Conservation (phyloP, 768 basidiomycete genomes). For the Nevesoporus exiguus region DNA sequence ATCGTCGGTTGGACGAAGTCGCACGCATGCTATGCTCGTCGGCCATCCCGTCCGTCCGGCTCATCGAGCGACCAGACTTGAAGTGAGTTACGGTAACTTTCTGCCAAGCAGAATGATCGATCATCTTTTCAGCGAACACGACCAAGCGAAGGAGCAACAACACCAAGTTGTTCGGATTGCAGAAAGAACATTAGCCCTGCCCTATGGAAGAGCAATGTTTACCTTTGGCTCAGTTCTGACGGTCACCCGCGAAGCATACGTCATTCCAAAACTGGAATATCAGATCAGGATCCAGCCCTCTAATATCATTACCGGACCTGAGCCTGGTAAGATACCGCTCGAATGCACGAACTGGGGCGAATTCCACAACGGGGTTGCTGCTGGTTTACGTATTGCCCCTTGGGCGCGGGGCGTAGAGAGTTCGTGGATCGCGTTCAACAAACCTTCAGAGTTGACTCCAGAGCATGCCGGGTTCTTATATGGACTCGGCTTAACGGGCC, state of each 20-base stretch:
- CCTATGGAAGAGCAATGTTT: conserved; percentile 89
- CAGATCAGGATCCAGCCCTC: conserved; percentile 70
- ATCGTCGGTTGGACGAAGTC: conserved; percentile 88
- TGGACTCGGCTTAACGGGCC: conserved; percentile 89
- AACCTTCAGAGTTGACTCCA: conserved; percentile 83
- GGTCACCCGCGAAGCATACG: conserved; percentile 74
- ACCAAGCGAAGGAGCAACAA: conserved; percentile 84
- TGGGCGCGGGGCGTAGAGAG: conserved; percentile 77
- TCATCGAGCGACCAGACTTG: conserved; percentile 63
- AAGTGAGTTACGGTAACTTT: conserved; percentile 44
- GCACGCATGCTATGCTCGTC: conserved; percentile 88
- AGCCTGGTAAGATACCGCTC: conserved; percentile 63
- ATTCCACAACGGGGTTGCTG: conserved; percentile 96
- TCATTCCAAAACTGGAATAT: conserved; percentile 77
- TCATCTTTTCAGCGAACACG: conserved; percentile 64
- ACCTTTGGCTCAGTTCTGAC: conserved; percentile 80
- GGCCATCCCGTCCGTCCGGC: conserved; percentile 59
- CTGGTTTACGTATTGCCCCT: conserved; percentile 80
- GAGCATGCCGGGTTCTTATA: conserved; percentile 97
- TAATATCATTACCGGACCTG: conserved; percentile 60
- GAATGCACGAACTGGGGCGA: conserved; percentile 91
- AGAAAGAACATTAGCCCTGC: conserved; percentile 84
- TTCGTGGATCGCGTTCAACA: conserved; percentile 96
- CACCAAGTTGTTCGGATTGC: conserved; percentile 75
- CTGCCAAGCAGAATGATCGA: background rate